These are phyloP conservation scores for Amanita pallidorosea DNA, from an alignment of 768 basidiomycete species.

Conservation along the genomic window DNA sequence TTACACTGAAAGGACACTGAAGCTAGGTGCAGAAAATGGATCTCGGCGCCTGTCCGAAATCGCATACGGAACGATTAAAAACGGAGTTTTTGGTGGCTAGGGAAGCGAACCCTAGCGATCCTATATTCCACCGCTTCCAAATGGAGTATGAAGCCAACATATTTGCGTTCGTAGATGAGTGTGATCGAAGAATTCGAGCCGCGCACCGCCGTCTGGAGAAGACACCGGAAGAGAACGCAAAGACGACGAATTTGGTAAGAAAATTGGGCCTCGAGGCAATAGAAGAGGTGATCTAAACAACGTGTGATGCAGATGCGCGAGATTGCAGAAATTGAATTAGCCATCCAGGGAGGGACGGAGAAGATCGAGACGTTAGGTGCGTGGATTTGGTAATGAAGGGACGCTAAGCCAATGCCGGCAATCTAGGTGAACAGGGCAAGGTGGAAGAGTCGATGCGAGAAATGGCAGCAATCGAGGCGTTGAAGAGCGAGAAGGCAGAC, in stretches of 20 bases:
- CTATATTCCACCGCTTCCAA: slow-evolving; percentile 81
- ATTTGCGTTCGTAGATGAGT: slow-evolving; percentile 94
- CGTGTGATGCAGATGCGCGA: slow-evolving; percentile 72
- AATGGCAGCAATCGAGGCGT: slow-evolving; percentile 92
- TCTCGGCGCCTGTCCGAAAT: slow-evolving; percentile 92
- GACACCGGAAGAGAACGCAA: slow-evolving; percentile 99
- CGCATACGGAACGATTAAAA: slow-evolving; percentile 90
- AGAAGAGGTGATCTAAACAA: slow-evolving; percentile 2
- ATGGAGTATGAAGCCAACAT: slow-evolving; percentile 95
- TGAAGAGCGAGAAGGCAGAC: slow-evolving; percentile 91
- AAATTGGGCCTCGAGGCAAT: neutral
- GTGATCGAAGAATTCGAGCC: slow-evolving; percentile 89
- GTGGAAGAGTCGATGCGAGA: slow-evolving; percentile 99
- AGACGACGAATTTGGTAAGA: slow-evolving; percentile 88
- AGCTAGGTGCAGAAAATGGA: slow-evolving; percentile 87
- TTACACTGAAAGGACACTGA: slow-evolving; percentile 2
- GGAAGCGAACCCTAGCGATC: slow-evolving; percentile 65
- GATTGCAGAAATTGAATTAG: slow-evolving; percentile 98
- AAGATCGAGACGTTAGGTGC: slow-evolving; percentile 90
- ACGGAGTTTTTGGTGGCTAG: slow-evolving; percentile 78
- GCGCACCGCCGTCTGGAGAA: slow-evolving; percentile 95
- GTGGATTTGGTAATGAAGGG: slow-evolving; percentile 15
- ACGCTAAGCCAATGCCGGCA: slow-evolving; percentile 7
- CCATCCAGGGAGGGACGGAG: slow-evolving; percentile 97
- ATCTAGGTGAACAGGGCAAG: slow-evolving; percentile 89